phyloP scores from a whole-genome alignment of 2,329 filamentous ascomycete species.

The Camptophora hylomeconis region DNA sequence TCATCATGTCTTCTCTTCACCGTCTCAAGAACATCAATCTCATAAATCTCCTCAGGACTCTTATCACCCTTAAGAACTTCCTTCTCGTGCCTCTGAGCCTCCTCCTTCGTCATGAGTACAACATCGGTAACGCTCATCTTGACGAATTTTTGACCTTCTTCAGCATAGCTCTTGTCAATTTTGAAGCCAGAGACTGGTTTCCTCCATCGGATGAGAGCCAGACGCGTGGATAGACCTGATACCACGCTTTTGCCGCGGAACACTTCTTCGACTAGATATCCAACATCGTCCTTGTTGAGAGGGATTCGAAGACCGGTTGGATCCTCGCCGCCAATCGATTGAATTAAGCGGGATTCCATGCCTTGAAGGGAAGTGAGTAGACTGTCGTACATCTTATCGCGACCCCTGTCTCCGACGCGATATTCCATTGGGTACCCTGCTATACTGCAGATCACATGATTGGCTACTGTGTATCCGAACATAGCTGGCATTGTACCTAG shows the following conservation, averaged over 20 bases:
- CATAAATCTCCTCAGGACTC: constrained; percentile 60
- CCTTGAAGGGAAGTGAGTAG: constrained; percentile 65
- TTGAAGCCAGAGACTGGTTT: constrained; percentile 48
- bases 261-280: constrained; percentile 81
- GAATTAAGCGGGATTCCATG: constrained; percentile 62
- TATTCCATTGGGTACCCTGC: constrained; percentile 67
- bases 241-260: constrained; percentile 72
- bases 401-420: constrained; percentile 64
- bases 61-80: constrained; percentile 60
- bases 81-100: constrained; percentile 67
- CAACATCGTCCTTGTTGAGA: constrained; percentile 65
- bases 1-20: constrained; percentile 58
- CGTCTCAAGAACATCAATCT: constrained; percentile 48
- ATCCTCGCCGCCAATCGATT: constrained; percentile 31
- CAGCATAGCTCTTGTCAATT: constrained; percentile 45
- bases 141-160: constrained; percentile 64
- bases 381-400: constrained; percentile 85
- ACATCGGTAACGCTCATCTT: constrained; percentile 55
- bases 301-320: constrained; percentile 65
- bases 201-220: constrained; percentile 71
- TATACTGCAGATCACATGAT: constrained; percentile 78
- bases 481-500: constrained; percentile 95
- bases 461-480: constrained; percentile 83
- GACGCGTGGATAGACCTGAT: constrained; percentile 65
- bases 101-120: constrained; percentile 84